Base-by-base conservation (phyloP, 2,329 filamentous ascomycete genomes). In the Sarocladium oryzae region DNA sequence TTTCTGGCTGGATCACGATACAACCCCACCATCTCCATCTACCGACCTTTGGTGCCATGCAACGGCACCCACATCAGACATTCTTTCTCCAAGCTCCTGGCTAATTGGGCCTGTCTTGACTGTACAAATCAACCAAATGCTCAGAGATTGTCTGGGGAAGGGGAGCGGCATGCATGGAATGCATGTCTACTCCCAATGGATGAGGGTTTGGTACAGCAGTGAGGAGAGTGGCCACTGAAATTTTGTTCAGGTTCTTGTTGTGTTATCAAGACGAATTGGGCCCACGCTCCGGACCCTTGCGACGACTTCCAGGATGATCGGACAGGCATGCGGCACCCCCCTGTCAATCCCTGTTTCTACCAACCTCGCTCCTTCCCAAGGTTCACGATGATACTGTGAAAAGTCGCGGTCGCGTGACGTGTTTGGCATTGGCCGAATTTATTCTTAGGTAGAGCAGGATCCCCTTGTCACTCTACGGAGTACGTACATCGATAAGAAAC, bases 241-340 rank as follows among this genome's bases (percentile, higher is more conserved):
- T 7, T 7, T 30, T 13, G 28, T 30, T 13, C 13, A 13, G 28
- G 7, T 30, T 7, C 13, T 30, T 30, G 7, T 30, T 30, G 28
- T 30, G 7, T 30, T 30, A 13, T 30, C 28, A 13, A 30, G 13
- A 30, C 28, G 28, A 30, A 13, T 30, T 30, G n/a, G 16, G 35
- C 35, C 11, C 8, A 15, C 35, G 8, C 11, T 16, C 35, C 16
- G 35, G 16, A 37, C 43, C 43, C 43, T 16, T 48, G 43, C 43
- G 43, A 33, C 43, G 16, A 32, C 43, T 48, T 48, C 43, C 43
- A 48, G 43, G 43, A 33, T 48, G 26, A 33, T 33, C 43, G 43
- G 40, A 45, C 40, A 45, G 40, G 40, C 40, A 45, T 48, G 43
- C 43, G 43, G 28, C 26, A 21, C 26, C 43, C 43, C 43, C 24